Conservation (phyloP, 768 basidiomycete species). For the Peribolospora kevripleyi region DNA sequence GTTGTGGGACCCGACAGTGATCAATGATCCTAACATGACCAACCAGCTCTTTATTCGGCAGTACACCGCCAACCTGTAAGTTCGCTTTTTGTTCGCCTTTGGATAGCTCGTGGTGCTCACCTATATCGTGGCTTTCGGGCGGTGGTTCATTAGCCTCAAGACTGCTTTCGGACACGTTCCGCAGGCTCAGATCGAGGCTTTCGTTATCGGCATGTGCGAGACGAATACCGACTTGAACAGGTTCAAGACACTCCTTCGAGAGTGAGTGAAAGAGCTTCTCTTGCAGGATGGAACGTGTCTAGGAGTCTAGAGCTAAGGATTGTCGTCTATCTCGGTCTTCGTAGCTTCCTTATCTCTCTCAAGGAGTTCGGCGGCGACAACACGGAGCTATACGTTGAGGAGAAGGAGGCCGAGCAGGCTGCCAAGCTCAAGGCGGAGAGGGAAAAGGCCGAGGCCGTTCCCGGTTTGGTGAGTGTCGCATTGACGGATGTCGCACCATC, state of each 20-base stretch:
- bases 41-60: slow-evolving; percentile 61
- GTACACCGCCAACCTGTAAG: slow-evolving; percentile 64
- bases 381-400: slow-evolving; percentile 72
- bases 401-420: slow-evolving; percentile 68
- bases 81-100: slow-evolving; percentile 76
- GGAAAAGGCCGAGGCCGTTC: slow-evolving; percentile 71
- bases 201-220: slow-evolving; percentile 23
- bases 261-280: slow-evolving; percentile 46
- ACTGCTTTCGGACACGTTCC: slow-evolving; percentile 4
- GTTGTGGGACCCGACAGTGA: slow-evolving; percentile 48
- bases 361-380: slow-evolving; percentile 91
- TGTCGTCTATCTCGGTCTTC: not conserved
- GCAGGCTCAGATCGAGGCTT: slow-evolving; percentile 19
- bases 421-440: slow-evolving; percentile 59
- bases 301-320: not conserved
- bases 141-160: not conserved
- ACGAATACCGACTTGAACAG: slow-evolving; percentile 22
- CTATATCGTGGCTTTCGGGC: not conserved
- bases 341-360: slow-evolving; percentile 33
- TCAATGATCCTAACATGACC: slow-evolving; percentile 40
- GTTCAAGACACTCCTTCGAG: slow-evolving; percentile 69
- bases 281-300: not conserved
- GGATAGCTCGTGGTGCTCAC: slow-evolving; percentile 34
- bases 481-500: too few relatives aligned
- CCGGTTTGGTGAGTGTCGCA: slow-evolving; percentile 55